These are phyloP conservation scores for Bacidia rubella DNA, from an alignment of 495 filamentous ascomycete species.

Conservation along the genomic window DNA sequence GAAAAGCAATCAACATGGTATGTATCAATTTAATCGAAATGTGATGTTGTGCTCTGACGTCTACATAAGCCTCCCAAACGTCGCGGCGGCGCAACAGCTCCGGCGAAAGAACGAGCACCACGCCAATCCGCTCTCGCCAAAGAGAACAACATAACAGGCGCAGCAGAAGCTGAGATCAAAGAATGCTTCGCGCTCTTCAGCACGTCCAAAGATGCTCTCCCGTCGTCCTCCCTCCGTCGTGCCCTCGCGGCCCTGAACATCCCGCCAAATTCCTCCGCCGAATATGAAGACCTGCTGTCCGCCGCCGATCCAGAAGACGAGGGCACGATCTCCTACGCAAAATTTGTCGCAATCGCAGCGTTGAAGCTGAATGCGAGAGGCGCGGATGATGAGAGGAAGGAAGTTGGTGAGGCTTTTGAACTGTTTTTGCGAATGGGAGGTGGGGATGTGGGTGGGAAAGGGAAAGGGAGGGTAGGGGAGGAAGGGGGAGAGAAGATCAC, in stretches of 20 bases:
- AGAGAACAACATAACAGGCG: slow-evolving; percentile 68
- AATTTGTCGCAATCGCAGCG: slow-evolving; percentile 75
- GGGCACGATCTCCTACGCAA: slow-evolving; percentile 58
- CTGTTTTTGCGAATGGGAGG: not conserved
- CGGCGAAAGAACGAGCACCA: slow-evolving; percentile 18
- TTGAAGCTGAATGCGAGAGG: slow-evolving; percentile 53
- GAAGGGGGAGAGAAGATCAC: slow-evolving; percentile 49
- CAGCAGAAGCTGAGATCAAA: slow-evolving; percentile 77
- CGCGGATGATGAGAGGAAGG: slow-evolving; percentile 42
- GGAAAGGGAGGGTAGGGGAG: slow-evolving; percentile 12
- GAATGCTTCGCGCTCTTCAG: slow-evolving; percentile 81
- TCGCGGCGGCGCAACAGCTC: slow-evolving; percentile 5
- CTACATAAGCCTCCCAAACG: slow-evolving; percentile 12
- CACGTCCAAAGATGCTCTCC: slow-evolving; percentile 9
- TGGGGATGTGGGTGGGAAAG: not conserved
- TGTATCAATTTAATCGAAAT: not conserved
- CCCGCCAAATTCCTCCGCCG: slow-evolving; percentile 43
- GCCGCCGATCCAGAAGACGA: slow-evolving; percentile 69
- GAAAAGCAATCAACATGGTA: no score
- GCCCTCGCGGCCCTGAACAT: slow-evolving; percentile 58
- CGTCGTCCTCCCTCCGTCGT: slow-evolving; percentile 14
- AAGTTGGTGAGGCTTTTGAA: slow-evolving; percentile 66
- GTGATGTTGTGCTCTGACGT: not conserved
- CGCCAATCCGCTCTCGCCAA: slow-evolving; percentile 71
- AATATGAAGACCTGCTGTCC: slow-evolving; percentile 60